A percentile compares a stretch with the other conserved stretches of the same genome.
phyloP scores from a whole-genome alignment of 495 filamentous ascomycete genomes.

The Talaromyces wortmannii region DNA sequence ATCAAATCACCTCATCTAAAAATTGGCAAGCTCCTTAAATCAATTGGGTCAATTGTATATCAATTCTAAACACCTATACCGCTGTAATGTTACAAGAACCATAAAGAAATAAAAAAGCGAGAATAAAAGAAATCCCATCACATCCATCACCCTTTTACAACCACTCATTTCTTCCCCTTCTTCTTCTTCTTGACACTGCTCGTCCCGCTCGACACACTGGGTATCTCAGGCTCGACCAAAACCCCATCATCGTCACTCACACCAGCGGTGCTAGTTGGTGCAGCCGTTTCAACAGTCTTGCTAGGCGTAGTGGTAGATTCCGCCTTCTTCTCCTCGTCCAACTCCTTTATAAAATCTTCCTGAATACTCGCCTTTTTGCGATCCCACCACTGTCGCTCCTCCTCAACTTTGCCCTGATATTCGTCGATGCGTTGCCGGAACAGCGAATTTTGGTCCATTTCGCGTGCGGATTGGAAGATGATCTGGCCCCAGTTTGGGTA shows the following conservation, averaged over 20 bases:
- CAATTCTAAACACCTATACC: not conserved
- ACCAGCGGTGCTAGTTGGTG: slow-evolving; percentile 17
- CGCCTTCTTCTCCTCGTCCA: slow-evolving; percentile 48
- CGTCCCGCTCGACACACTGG: slow-evolving; percentile 32
- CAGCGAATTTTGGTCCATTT: slow-evolving; percentile 64
- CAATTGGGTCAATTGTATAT: not conserved
- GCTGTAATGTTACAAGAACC: not conserved
- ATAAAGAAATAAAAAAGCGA: not conserved
- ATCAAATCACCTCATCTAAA: no score
- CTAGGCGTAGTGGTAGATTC: slow-evolving; percentile 15
- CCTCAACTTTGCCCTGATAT: slow-evolving; percentile 56
- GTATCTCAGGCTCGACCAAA: slow-evolving; percentile 67
- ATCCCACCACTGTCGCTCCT: slow-evolving; percentile 86
- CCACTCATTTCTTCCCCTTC: slow-evolving; percentile 58
- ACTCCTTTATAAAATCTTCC: slow-evolving; percentile 77
- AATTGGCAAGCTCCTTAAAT: no score
- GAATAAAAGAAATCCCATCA: slow-evolving; percentile 7
- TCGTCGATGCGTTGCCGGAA: slow-evolving; percentile 55
- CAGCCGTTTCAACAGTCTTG: slow-evolving; percentile 7
- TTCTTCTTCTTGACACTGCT: slow-evolving; percentile 60
- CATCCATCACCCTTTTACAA: slow-evolving; percentile 25
- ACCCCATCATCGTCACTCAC: slow-evolving; percentile 80
- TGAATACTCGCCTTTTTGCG: slow-evolving; percentile 70
- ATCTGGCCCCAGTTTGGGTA: slow-evolving; percentile 79
- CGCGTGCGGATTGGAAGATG: slow-evolving; percentile 92